phyloP scores from a whole-genome alignment of 208 protist genomes.

The Acanthamoeba rhysodes region DNA sequence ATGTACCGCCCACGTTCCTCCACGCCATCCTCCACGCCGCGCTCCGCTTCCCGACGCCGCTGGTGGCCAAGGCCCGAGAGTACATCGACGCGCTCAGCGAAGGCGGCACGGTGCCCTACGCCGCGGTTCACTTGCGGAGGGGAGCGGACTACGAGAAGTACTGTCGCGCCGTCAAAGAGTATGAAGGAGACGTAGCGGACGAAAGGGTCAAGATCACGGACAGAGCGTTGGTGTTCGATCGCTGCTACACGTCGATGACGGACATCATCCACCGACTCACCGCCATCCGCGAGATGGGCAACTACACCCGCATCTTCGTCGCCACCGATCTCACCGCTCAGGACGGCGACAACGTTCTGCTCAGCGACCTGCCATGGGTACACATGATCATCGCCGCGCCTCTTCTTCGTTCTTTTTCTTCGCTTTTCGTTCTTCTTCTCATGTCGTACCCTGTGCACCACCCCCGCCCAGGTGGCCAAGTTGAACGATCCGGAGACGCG shows the following conservation, averaged over 20 bases:
- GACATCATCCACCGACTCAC: neutral
- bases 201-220: neutral
- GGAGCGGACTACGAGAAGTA: neutral
- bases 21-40: neutral
- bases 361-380: neutral
- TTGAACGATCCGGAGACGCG: neutral
- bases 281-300: neutral
- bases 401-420: neutral
- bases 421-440: neutral
- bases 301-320: constrained; percentile 6
- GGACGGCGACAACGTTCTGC: neutral
- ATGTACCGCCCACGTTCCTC: neutral
- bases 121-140: neutral
- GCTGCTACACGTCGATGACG: neutral
- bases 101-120: neutral
- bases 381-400: neutral
- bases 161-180: neutral
- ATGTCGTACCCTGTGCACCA: neutral
- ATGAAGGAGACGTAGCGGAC: neutral
- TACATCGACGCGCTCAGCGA: neutral
- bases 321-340: neutral
- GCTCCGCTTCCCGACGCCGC: neutral
- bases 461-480: neutral
- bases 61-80: neutral
- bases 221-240: neutral